These are phyloP conservation scores for Paracoccidioides brasiliensis DNA, from an alignment of 2,329 filamentous ascomycete genomes.

Conservation along the genomic window DNA sequence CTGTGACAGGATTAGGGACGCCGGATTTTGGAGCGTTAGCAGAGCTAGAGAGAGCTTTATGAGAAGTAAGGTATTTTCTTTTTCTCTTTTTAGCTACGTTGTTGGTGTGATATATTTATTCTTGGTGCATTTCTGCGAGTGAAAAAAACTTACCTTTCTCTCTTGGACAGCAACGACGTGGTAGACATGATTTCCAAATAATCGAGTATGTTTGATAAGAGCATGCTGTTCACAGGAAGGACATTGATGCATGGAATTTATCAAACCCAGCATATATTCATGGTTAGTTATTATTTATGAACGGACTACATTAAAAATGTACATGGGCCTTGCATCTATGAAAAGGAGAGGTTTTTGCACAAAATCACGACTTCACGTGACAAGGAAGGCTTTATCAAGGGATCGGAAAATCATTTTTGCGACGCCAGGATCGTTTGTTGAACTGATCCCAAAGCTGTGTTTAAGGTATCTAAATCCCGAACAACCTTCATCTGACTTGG, in stretches of 20 bases:
- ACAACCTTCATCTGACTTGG: background rate
- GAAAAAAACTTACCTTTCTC: background rate
- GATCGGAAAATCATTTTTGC: background rate
- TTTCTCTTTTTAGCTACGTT: background rate
- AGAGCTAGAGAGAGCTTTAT: background rate
- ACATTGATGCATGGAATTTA: too few relatives aligned
- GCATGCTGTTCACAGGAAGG: too few relatives aligned
- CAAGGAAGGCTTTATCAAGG: too few relatives aligned
- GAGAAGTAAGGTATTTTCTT: background rate
- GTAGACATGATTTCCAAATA: background rate
- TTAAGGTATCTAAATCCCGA: background rate
- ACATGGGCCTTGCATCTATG: too few relatives aligned
- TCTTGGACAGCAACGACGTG: background rate
- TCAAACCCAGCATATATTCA: too few relatives aligned
- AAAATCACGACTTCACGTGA: background rate
- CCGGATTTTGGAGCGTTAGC: constrained; percentile 14
- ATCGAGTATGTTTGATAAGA: too few relatives aligned
- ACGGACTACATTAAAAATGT: too few relatives aligned
- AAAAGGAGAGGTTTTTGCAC: too few relatives aligned
- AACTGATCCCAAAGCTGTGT: background rate
- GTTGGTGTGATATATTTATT: background rate
- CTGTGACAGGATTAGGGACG: constrained; percentile 34
- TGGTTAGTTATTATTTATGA: too few relatives aligned
- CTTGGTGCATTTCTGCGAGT: background rate
- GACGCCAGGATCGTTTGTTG: background rate